Evolutionary conservation across 2,329 filamentous ascomycete genomes (phyloP), one percentile per base, ranked within the genome.

Genomic region (Botryotinia calthae): DNA sequence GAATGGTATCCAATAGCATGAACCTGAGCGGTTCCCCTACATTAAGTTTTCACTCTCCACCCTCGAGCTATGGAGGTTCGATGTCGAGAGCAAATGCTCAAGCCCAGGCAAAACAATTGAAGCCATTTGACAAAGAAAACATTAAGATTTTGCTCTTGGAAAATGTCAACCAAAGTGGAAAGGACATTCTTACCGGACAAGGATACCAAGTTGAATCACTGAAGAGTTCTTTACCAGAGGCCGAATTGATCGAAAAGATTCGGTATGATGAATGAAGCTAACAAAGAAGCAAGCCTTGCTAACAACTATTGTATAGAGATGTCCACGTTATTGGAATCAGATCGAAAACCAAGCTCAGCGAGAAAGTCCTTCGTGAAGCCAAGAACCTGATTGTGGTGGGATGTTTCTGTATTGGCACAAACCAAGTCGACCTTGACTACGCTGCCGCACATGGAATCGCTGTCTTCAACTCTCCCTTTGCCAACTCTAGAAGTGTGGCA

Each of bases 331-430:
- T 99, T 81, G 96, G 96, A 77, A 98, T 99, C 79, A 93, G 96
- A 76, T 98, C 95, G 74, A 99, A 99, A 86, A 99, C 96, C 48
- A 97, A 96, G 85, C 88, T 99, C 81, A 95, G 90, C 14, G 91
- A 92, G 75, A 91, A 90, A 79, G 93, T 99, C 42, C 87, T 99
- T 74, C 87, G 89, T 72, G 91, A 97, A 82, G 96, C 96, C 72
- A 97, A 95, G 85, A 97, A 98, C 82, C 88, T 99, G 71, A 92
- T 98, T 73, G 96, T 98, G 75, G 90, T 98, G 78, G 96, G 96
- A 74, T 99, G 96, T 85, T 99, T 99, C 88, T 99, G 96, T 83
- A 99, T 99, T 79, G 96, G 96, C 77, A 99, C 96, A 73, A 98
- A 97, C 85, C 94, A 97, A 82, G 94, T 97, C 76, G 91, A 97